phyloP scores from a whole-genome alignment of 2,329 filamentous ascomycete genomes.

The Ceratocystis colombiana region DNA sequence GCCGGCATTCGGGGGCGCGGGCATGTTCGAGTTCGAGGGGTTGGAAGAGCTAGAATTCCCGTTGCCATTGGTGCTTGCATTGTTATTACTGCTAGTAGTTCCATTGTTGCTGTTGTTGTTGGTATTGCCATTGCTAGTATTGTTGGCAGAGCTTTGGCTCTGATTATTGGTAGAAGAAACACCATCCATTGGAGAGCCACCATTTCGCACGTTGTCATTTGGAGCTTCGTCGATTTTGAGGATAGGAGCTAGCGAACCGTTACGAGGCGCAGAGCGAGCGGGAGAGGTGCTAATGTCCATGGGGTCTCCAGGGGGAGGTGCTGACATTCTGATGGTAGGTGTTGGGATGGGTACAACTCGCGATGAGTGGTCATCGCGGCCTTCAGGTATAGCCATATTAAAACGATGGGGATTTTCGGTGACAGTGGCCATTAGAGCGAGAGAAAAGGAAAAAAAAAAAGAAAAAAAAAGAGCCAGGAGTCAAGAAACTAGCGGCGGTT shows the following conservation, averaged over 20 bases:
- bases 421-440: slow-evolving; percentile 25
- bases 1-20: slow-evolving; percentile 49
- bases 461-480: not conserved
- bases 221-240: slow-evolving; percentile 19
- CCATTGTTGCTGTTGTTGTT: slow-evolving; percentile 30
- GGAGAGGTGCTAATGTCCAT: slow-evolving; percentile 52
- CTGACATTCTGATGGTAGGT: slow-evolving; percentile 50
- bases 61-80: slow-evolving; percentile 33
- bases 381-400: slow-evolving; percentile 20
- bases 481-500: not conserved
- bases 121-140: slow-evolving; percentile 28
- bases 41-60: slow-evolving; percentile 25
- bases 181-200: slow-evolving; percentile 28
- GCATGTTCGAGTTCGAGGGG: slow-evolving; percentile 37
- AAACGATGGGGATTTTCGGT: slow-evolving; percentile 26
- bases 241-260: slow-evolving; percentile 13
- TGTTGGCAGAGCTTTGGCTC: not conserved
- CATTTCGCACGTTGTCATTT: slow-evolving; percentile 10
- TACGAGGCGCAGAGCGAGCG: slow-evolving; percentile 34
- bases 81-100: slow-evolving; percentile 27
- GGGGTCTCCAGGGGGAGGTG: slow-evolving; percentile 47
- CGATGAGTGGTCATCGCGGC: slow-evolving; percentile 21
- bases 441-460: not conserved
- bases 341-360: slow-evolving; percentile 45
- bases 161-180: slow-evolving; percentile 10